Evolutionary conservation across 2,329 filamentous ascomycete genomes (phyloP).

Genomic region (Diplocarpon mali): DNA sequence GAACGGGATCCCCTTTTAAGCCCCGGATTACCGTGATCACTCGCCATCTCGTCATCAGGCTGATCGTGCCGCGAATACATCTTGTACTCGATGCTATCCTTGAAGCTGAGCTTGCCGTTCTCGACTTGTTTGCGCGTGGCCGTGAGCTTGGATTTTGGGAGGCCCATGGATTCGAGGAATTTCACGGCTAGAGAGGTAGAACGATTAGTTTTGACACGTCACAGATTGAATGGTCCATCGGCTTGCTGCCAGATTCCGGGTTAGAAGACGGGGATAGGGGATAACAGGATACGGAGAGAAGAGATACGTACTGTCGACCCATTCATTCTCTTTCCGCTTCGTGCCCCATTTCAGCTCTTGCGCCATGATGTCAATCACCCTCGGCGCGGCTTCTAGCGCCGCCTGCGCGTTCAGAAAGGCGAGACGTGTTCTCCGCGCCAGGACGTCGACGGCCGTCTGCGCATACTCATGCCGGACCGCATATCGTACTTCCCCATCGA

Average conservation of each 20-base stretch:
- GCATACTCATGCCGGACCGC: conserved; percentile 84
- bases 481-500: conserved; percentile 86
- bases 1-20: conserved; percentile 12
- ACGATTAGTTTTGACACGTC: not conserved
- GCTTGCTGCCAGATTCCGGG: not conserved
- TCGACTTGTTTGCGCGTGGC: conserved; percentile 50
- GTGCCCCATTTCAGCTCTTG: conserved; percentile 72
- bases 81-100: conserved; percentile 45
- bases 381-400: conserved; percentile 73
- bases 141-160: conserved; percentile 48
- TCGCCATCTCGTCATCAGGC: conserved; percentile 29
- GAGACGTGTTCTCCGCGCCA: conserved; percentile 73
- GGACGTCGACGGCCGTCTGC: conserved; percentile 78
- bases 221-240: not conserved
- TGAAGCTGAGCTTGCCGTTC: conserved; percentile 46
- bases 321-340: conserved; percentile 65
- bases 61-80: conserved; percentile 52
- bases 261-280: not conserved
- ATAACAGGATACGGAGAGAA: not conserved
- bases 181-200: conserved; percentile 35
- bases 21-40: conserved; percentile 16
- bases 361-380: conserved; percentile 80
- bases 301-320: conserved; percentile 54
- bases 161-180: conserved; percentile 54
- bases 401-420: conserved; percentile 90